Evolutionary conservation across 1,284 basidiomycete genomes (phyloP).

Genomic region (Boletus mariae): DNA sequence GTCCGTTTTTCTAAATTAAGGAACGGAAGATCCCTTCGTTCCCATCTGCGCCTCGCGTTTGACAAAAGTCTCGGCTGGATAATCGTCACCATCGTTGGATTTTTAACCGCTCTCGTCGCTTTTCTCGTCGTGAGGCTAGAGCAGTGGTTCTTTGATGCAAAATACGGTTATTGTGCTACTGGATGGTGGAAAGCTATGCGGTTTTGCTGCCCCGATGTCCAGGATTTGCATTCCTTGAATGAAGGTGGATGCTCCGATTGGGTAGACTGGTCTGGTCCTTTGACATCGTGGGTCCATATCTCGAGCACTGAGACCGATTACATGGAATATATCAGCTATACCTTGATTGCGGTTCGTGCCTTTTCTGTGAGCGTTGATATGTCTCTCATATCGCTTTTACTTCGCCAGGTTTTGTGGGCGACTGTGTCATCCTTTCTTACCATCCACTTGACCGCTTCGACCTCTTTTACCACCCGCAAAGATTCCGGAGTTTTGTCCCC

Average conservation of each 20-base stretch:
- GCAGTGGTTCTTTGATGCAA: conserved; percentile 90
- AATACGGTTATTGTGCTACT: conserved; percentile 81
- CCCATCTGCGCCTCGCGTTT: conserved; percentile 63
- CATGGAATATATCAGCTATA: conserved; percentile 72
- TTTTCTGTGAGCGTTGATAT: neutral
- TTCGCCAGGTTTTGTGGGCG: conserved; percentile 64
- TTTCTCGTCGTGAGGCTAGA: conserved; percentile 87
- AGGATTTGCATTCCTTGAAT: conserved; percentile 27
- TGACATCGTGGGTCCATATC: conserved; percentile 31
- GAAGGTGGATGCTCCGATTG: conserved; percentile 64
- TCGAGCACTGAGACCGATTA: conserved; percentile 35
- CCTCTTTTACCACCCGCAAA: conserved; percentile 83
- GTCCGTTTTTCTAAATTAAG: conserved; percentile 70
- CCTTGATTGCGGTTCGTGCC: conserved; percentile 68
- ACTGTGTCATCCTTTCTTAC: conserved; percentile 75
- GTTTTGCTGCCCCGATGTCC: conserved; percentile 69
- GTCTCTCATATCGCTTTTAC: conserved; percentile 5
- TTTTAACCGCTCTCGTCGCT: conserved; percentile 81
- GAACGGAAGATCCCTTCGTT: conserved; percentile 66
- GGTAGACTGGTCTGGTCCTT: conserved; percentile 67
- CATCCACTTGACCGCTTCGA: conserved; percentile 83
- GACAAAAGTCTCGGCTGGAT: conserved; percentile 91
- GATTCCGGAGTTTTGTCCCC: conserved; percentile 73
- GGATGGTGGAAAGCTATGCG: conserved; percentile 75
- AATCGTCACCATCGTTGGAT: conserved; percentile 83